Evolutionary conservation across 2,329 filamentous ascomycete species (phyloP).

Genomic region (Penicillium psychrosexuale): DNA sequence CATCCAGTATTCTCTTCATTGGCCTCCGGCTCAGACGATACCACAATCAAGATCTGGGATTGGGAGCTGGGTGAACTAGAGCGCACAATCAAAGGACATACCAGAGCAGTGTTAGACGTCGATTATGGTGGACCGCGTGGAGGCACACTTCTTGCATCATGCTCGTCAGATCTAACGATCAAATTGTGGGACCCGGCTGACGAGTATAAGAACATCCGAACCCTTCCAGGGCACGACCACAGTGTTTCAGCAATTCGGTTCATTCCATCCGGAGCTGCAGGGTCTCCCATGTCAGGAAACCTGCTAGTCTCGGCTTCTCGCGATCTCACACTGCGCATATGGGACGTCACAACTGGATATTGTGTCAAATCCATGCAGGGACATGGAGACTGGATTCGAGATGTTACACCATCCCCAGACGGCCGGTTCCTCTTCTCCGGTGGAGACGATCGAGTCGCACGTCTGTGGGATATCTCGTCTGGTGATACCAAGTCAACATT

Average conservation of each 20-base stretch:
- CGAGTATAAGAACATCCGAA: conserved; percentile 93
- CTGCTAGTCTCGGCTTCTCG: conserved; percentile 81
- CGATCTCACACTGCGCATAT: conserved; percentile 80
- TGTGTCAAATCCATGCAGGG: conserved; percentile 86
- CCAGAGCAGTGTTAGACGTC: conserved; percentile 79
- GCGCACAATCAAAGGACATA: conserved; percentile 87
- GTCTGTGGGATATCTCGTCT: conserved; percentile 78
- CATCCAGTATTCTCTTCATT: conserved; percentile 88
- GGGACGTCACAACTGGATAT: conserved; percentile 91
- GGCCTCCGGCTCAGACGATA: conserved; percentile 87
- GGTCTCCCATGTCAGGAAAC: conserved; percentile 75
- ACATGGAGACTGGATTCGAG: conserved; percentile 87
- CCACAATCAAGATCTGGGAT: conserved; percentile 95
- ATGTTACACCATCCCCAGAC: conserved; percentile 77
- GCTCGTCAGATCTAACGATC: conserved; percentile 85
- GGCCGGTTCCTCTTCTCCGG: conserved; percentile 79
- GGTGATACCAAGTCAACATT: conserved; percentile 75
- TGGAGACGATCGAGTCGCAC: conserved; percentile 75
- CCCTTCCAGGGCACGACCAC: conserved; percentile 86
- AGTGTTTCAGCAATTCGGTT: conserved; percentile 86
- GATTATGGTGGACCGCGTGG: conserved; percentile 86
- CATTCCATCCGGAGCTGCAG: conserved; percentile 76
- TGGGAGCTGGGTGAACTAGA: conserved; percentile 92
- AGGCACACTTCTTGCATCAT: conserved; percentile 74
- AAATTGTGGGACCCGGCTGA: conserved; percentile 92